Conservation (phyloP, 441 rosid genomes). For the Syzygium syzygioides region DNA sequence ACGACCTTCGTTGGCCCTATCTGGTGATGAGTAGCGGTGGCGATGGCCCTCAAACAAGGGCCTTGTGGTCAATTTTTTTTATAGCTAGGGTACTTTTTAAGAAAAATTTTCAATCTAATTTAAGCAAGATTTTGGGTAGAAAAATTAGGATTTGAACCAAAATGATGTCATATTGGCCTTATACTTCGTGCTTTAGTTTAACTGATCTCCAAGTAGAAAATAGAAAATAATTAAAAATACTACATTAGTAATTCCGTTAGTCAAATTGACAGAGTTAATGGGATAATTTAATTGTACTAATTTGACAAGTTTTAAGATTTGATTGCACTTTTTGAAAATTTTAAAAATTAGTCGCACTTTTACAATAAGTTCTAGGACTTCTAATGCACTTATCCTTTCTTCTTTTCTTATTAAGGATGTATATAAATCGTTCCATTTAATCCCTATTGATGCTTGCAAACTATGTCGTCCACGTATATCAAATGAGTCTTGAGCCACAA, state of each 20-base stretch:
- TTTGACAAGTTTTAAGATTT: too few relatives aligned
- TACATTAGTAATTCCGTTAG: too few relatives aligned
- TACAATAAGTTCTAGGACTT: too few relatives aligned
- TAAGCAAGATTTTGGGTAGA: background rate
- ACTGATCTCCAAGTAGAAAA: too few relatives aligned
- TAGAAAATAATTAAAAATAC: too few relatives aligned
- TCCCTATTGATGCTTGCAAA: background rate
- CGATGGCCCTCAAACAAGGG: fast-evolving
- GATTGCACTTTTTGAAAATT: too few relatives aligned
- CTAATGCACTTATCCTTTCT: background rate
- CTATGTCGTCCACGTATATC: background rate
- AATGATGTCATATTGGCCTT: background rate
- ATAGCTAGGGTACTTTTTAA: background rate
- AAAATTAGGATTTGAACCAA: background rate
- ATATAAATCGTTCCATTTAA: background rate
- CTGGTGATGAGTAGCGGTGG: too few relatives aligned
- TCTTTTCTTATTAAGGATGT: background rate
- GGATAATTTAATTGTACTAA: too few relatives aligned
- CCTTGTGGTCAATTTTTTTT: background rate
- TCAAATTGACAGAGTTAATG: too few relatives aligned
- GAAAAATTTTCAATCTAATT: too few relatives aligned
- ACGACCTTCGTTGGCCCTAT: background rate
- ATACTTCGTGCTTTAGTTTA: too few relatives aligned
- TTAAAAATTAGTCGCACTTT: too few relatives aligned
- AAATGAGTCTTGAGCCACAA: fast-evolving